Evolutionary conservation across 768 basidiomycete genomes (phyloP), one percentile per base, ranked within the genome.

Genomic region (Mycena olivaceomarginata): DNA sequence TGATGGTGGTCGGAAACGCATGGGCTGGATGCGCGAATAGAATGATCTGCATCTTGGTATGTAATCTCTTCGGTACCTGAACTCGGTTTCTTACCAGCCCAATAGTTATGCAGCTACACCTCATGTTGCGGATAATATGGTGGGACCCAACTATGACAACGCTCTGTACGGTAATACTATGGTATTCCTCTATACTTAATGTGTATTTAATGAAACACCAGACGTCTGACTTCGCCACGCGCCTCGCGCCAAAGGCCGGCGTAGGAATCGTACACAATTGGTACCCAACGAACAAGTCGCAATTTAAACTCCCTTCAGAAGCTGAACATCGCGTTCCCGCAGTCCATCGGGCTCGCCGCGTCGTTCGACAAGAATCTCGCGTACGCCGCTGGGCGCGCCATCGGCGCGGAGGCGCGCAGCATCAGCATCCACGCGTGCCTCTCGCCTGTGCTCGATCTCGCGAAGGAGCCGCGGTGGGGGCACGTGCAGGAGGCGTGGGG

Each of bases 391-490:
- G 82, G 81, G 6, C 76, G 82, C n/a, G 82, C 82, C 9, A 81
- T 82, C 43, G 82, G 81, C 20, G 45, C 79, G 39, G 82, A 82
- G 62, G 82, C 82, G 25, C 69, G 82, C 22, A 77, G 76, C 31
- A 81, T 82, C 59, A 81, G 82, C 4, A 80, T 82, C 37, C 82
- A 82, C 67, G 82, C 78, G 40, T 82, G 82, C 53, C 75, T 82
- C 11, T 72, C 79, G 20, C 82, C 82, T 22, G 82, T 82, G 22
- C 76, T 82, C 22, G 82, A 82, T 75, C 75, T 82, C 11, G 82
- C 80, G n/a, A 82, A 82, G 70, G 82, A 82, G n/a, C 81, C 81
- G 39, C 69, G 82, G 20, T 82, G 82, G 82, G 82, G 82, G 22
- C 70, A 81, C 18, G 81, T 81, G 20, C 74, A 75, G 72, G 82